These are phyloP conservation scores for Rubus idaeus DNA, from an alignment of 306 rosid species.

Conservation along the genomic window DNA sequence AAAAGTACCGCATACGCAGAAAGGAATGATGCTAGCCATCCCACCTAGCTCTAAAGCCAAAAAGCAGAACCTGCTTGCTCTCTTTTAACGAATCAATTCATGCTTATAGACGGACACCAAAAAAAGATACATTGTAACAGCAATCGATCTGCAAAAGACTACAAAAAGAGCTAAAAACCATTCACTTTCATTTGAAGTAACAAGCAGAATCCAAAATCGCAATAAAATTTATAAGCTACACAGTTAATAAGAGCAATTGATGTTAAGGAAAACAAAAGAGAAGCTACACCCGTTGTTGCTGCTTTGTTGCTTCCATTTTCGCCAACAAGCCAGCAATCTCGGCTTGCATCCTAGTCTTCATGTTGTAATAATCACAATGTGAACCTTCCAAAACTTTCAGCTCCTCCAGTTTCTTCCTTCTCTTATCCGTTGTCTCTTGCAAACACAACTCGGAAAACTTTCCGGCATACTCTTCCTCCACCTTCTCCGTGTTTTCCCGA, in stretches of 20 bases:
- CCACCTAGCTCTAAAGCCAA: not conserved
- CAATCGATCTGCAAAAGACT: slow-evolving; percentile 2
- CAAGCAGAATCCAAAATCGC: slow-evolving; percentile 33
- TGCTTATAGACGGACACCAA: not conserved
- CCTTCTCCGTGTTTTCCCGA: slow-evolving; percentile 52
- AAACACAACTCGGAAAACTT: slow-evolving; percentile 66
- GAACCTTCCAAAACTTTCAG: slow-evolving; percentile 76
- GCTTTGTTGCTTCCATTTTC: slow-evolving; percentile 95
- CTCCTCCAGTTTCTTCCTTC: slow-evolving; percentile 79
- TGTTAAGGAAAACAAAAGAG: slow-evolving; percentile 16
- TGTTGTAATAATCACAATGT: slow-evolving; percentile 66
- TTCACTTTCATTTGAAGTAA: slow-evolving; percentile 38
- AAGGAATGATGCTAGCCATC: not conserved
- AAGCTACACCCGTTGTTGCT: slow-evolving; percentile 63
- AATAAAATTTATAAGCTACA: slow-evolving; percentile 41
- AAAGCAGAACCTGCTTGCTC: not conserved
- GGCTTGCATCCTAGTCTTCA: slow-evolving; percentile 86
- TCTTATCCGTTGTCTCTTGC: slow-evolving; percentile 70
- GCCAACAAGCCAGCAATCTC: slow-evolving; percentile 78
- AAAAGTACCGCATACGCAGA: not conserved
- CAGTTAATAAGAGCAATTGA: slow-evolving; percentile 31
- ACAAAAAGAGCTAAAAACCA: slow-evolving; percentile 16
- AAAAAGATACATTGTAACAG: not conserved
- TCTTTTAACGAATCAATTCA: slow-evolving; percentile 1
- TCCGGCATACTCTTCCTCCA: slow-evolving; percentile 74